Evolutionary conservation across 1,284 basidiomycete genomes (phyloP), one percentile per base, ranked within the genome.

Genomic region (Agaricales sp.): DNA sequence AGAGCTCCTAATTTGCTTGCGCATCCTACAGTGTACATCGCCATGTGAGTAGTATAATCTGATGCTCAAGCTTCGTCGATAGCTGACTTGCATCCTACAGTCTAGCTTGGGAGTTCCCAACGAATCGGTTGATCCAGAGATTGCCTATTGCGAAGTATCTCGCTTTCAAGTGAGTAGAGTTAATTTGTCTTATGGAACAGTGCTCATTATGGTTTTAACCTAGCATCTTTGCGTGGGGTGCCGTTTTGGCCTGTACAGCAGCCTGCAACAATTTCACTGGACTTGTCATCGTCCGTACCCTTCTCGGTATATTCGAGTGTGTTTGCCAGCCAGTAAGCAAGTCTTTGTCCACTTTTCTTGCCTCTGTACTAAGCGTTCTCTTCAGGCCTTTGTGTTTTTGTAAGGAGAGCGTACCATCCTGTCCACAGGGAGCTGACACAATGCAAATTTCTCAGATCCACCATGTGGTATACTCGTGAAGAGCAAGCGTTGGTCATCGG

Each of bases 391-490:
- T 20, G 39, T 41, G 20, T 59, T 60, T 47, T 52, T 64, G 51
- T 60, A 43, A 45, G 55, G n/a, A n/a, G n/a, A n/a, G n/a, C n/a
- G n/a, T 47, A 18, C n/a, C 16, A 35, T 24, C n/a, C 21, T 43
- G 23, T n/a, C 25, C 26, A 41, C 8, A 35, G n/a, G 30, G 8
- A 8, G 18, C 35, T 46, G n/a, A 14, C 1, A 8, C 24, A 43
- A 24, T 19, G 14, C 11, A 3, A 3, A 47, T 41, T 41, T 16
- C 16, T 16, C 45, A 70, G 68, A 45, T 71, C 73, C 3, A 72
- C 72, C 8, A 74, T 75, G 72, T 75, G 72, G 71, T 75, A 74
- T 54, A 73, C 67, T 12, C 67, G 72, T 24, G 70, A 70, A 22
- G 73, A 75, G 52, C 74, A 77, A 53, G 70, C 69, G 3, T 60